Percentiles rank a stretch among this genome's conserved stretches.
phyloP scores from a whole-genome alignment of 1,284 basidiomycete species.

The Caloboletus firmus region DNA sequence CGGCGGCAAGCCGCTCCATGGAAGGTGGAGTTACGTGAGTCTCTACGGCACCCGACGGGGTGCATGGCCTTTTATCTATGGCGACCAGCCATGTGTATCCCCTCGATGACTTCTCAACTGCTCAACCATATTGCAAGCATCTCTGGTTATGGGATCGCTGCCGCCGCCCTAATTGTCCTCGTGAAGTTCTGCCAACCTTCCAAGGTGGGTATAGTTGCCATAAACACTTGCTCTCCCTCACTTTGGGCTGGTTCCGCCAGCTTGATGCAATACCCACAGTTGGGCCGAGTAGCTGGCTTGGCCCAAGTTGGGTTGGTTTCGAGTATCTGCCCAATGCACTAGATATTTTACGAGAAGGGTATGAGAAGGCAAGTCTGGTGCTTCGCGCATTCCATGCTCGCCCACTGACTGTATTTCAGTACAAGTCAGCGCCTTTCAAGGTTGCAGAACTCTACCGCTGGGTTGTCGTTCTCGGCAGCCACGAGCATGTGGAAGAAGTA shows the following conservation, averaged over 20 bases:
- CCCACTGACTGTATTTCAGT: background rate
- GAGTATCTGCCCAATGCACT: conserved; percentile 6
- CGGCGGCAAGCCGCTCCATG: too few species aligned
- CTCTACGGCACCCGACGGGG: too few species aligned
- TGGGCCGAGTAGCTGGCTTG: conserved; percentile 18
- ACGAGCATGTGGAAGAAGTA: conserved; percentile 1
- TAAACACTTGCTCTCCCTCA: background rate
- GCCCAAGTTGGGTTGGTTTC: background rate
- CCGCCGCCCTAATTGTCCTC: background rate
- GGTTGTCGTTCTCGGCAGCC: conserved; percentile 39
- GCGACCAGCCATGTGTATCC: too few species aligned
- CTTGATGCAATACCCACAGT: conserved; percentile 19
- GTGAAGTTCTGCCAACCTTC: background rate
- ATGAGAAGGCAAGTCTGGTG: background rate
- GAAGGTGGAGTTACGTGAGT: too few species aligned
- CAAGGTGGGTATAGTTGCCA: background rate
- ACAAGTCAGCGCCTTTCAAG: background rate
- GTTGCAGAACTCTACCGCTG: background rate
- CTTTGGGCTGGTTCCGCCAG: conserved; percentile 1
- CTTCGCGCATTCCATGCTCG: background rate
- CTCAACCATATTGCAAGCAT: too few species aligned
- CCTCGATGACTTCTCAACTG: background rate
- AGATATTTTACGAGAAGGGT: conserved; percentile 6
- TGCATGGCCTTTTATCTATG: too few species aligned
- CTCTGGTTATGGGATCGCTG: background rate